Conservation (phyloP, 2,329 filamentous ascomycete species). For the Chlorencoelia australis region DNA sequence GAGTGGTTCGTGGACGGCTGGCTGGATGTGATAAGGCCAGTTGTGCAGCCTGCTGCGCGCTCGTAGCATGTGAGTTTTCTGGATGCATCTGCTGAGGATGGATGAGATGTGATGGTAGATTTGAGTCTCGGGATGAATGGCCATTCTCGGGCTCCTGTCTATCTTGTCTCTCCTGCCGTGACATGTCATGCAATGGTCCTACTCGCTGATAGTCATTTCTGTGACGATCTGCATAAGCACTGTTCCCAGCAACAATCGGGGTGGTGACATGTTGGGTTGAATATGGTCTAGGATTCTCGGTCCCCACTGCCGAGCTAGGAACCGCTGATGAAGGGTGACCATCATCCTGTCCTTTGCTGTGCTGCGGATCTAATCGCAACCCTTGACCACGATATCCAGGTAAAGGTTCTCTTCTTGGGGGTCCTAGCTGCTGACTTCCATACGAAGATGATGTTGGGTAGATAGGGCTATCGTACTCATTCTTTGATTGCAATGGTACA, state of each 20-base stretch:
- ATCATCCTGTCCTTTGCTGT: conserved; percentile 40
- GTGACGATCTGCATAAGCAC: conserved; percentile 26
- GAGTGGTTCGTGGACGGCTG: conserved; percentile 40
- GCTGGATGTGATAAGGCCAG: conserved; percentile 26
- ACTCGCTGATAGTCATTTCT: conserved; percentile 49
- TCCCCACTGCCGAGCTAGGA: conserved; percentile 39
- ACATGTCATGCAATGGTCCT: conserved; percentile 50
- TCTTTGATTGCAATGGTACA: conserved; percentile 76
- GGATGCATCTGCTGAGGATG: conserved; percentile 24
- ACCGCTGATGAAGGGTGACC: conserved; percentile 50
- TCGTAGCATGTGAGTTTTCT: conserved; percentile 23
- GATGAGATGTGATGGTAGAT: conserved; percentile 40
- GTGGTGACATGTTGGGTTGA: conserved; percentile 42
- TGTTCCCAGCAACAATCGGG: conserved; percentile 45
- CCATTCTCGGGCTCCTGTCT: conserved; percentile 35
- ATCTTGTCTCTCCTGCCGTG: conserved; percentile 35
- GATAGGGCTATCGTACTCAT: conserved; percentile 40
- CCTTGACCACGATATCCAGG: conserved; percentile 51
- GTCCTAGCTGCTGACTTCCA: conserved; percentile 20
- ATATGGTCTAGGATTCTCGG: conserved; percentile 45
- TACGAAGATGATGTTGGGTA: conserved; percentile 54
- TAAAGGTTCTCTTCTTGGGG: conserved; percentile 42
- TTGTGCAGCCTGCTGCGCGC: conserved; percentile 24
- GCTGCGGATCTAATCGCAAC: conserved; percentile 53
- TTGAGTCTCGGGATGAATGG: conserved; percentile 28